Evolutionary conservation across 139 green algal species (phyloP), one percentile per base, ranked within the genome.

Genomic region (Micromonas pusilla): DNA sequence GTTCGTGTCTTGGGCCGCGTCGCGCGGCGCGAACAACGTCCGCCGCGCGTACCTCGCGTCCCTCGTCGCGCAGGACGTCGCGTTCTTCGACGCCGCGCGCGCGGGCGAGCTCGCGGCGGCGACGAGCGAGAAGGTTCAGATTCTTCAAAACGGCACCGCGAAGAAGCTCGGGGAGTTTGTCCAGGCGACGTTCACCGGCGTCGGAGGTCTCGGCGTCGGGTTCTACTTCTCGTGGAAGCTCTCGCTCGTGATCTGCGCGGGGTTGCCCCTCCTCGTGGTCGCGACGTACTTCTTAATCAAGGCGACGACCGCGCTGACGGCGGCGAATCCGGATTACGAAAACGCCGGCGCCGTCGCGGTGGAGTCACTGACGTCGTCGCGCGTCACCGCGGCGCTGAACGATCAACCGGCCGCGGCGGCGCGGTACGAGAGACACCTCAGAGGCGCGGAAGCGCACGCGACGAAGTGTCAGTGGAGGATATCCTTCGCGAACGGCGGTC

Each of bases 51-150:
- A 91, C 80, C 80, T 93, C 33, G 0, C 25, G 1, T 74, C 87
- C 0, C 85, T 91, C 31, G 83, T 97, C 53, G 76, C 81, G 16
- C 93, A 97, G 86, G 92, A 97, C 23, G 79, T 95, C 2, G 80
- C 71, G 0, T 97, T 90, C 83, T 97, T 95, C 73, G 93, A 97
- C 72, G 85, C 80, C 0, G 57, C 88, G 31, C 91, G 78, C 0
- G 85, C 85, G 32, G 89, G 88, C 1, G 79, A 70, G 52, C 3
- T 75, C 13, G 39, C 30, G 2, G 67, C 38, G 39, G 21, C 26
- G 21, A 65, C 77, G 30, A 73, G 23, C 37, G 72, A 70, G 3
- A 74, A 66, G 21, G 54, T 70, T 31, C 20, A 73, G 4, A 38
- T 67, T 28, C 33, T 77, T 68, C 67, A 76, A n/a, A 28, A 74